Base-by-base conservation (phyloP, 352 stramenopile species). In the Peronospora destructor region DNA sequence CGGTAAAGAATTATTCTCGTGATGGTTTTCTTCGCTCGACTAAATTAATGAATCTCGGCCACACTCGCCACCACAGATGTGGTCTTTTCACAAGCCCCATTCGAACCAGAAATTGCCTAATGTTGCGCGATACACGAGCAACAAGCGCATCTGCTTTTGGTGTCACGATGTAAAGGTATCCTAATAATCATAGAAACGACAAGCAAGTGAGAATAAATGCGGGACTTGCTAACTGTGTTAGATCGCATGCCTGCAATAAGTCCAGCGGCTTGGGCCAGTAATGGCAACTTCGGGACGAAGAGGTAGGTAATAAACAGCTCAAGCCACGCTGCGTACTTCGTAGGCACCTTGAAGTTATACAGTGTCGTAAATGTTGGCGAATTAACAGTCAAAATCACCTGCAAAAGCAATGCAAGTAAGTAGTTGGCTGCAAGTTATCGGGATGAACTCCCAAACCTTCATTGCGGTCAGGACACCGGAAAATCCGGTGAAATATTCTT, bases 281-380 rank as follows among this genome's bases (percentile, higher is more conserved):
- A 79, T 8, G 86, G 92, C 10, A 86, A 65, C 37, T 85, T 64
- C 0, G 73, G 86, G 0, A 94, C 80, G 14, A 95, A 53, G 13
- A 90, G 28, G 40, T 92, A 85, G 3, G 93, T 92, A 21, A 93
- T 44, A 11, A 91, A 49, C 11, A 96, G 64, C 59, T 96, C 87
- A 2, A 94, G 65, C 86, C 87, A 96, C 16, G 87, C 71, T 4
- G 74, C 84, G 37, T 95, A 95, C 42, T 93, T 91, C 2, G 84
- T 91, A 6, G 84, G 83, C 11, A 96, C 66, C 16, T 62, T 60
- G 30, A 95, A 81, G 19, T 68, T 78, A 54, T 88, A 79, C 0
- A 94, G 50, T 0, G 53, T 69, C 7, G 78, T 75, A 13, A 77
- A 78, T 4, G 66, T 55, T 13, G 85, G 85, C 8, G 73, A 88